Base-by-base conservation (phyloP, 176 grass and related monocot genomes). In the Microstegium vimineum region DNA sequence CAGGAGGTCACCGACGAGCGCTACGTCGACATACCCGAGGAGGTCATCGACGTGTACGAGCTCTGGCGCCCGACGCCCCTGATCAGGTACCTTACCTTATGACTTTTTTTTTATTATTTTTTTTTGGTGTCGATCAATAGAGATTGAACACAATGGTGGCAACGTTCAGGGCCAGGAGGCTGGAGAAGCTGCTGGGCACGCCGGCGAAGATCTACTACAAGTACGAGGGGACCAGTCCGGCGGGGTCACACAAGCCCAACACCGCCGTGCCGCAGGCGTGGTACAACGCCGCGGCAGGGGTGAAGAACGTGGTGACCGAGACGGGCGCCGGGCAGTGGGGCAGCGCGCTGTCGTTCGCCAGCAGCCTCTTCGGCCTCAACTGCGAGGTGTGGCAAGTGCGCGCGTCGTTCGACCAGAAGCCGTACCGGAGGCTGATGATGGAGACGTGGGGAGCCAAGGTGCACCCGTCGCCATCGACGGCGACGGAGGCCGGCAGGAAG, bases 121-220 rank as follows among this genome's bases (percentile, higher is more conserved):
- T 41, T 15, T 14, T 23, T 14, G 15, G 25, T 1, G 10, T 17
- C 18, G 28, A 23, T 42, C 31, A 41, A 30, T 15, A 45, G 12
- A 66, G 2, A 86, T 12, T 12, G 47, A 22, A 36, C 22, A 62
- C 9, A 16, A 54, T 22, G 15, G 2, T 61, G 73, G 31, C 0
- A 59, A 10, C 83, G 63, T 66, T 35, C 63, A 94, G 95, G 83
- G 95, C 95, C 3, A 86, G 85, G 86, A 88, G 95, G 81, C 87
- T 98, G 75, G 95, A 98, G 82, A 89, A 93, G 75, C 82, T 98
- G 66, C 81, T 98, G 0, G 82, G 82, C 64, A 98, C 95, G 25
- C 95, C 95, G 46, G 95, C 95, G 66, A 94, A 86, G 72, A 98
- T 98, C 71, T 98, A 98, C 88, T 98, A 98, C 88, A 98, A 98